phyloP scores from a whole-genome alignment of 305 asterid genomes.

The Fraxinus sp. region DNA sequence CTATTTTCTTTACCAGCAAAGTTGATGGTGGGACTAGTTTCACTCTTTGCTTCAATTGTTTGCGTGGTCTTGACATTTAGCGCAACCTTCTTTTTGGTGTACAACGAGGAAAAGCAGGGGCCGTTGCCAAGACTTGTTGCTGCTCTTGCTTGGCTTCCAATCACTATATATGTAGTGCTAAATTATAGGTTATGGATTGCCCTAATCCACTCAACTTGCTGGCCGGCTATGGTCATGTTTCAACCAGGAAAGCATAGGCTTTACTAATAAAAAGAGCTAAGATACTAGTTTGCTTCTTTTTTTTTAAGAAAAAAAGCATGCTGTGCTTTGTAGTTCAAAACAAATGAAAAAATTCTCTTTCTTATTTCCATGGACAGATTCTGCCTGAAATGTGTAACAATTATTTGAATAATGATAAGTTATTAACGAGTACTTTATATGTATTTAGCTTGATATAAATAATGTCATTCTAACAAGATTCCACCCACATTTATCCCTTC shows the following conservation, averaged over 20 bases:
- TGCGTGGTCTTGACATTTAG: slow-evolving; percentile 17
- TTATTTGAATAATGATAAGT: too few species aligned
- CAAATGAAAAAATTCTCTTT: too few species aligned
- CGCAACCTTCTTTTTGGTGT: slow-evolving; percentile 19
- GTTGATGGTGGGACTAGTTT: slow-evolving; percentile 18
- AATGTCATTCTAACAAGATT: too few species aligned
- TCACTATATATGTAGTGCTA: background rate
- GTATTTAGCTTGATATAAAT: too few species aligned
- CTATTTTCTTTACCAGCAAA: slow-evolving; percentile 18
- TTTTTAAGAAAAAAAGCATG: too few species aligned
- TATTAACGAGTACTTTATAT: too few species aligned
- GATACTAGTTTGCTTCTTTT: too few species aligned
- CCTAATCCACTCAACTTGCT: background rate
- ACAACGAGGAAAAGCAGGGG: background rate
- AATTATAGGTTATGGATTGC: slow-evolving; percentile 1
- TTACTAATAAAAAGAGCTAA: background rate
- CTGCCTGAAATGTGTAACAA: too few species aligned
- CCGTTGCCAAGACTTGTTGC: background rate
- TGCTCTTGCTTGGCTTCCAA: slow-evolving; percentile 4
- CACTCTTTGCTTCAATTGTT: slow-evolving; percentile 16
- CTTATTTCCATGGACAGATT: too few species aligned
- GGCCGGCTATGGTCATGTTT: background rate
- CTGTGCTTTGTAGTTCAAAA: too few species aligned
- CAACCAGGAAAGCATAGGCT: background rate
- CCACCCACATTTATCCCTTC: too few species aligned